A percentile compares a stretch with the other conserved stretches of the same genome.
phyloP scores from a whole-genome alignment of 768 basidiomycete species.

The Trametes gibbosa region DNA sequence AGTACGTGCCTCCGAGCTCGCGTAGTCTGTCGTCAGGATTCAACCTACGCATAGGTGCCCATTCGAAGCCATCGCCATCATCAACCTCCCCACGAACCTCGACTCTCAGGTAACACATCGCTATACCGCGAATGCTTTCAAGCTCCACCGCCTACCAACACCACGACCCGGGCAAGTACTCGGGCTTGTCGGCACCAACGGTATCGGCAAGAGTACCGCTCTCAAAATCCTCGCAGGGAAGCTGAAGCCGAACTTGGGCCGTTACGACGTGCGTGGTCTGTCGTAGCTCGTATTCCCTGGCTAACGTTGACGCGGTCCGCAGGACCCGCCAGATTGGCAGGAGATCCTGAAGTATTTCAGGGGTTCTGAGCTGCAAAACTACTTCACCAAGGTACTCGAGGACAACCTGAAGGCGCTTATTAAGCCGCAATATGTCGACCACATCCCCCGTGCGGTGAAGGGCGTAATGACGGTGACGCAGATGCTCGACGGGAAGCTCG shows the following conservation, averaged over 20 bases:
- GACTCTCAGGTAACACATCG: constrained; percentile 96
- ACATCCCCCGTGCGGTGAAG: constrained; percentile 96
- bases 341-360: constrained; percentile 98
- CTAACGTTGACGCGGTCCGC: not conserved
- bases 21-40: not conserved
- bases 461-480: constrained; percentile 78
- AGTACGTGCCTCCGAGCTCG: constrained; percentile 52
- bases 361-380: constrained; percentile 98
- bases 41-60: constrained; percentile 67
- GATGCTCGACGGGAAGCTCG: constrained; percentile 91
- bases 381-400: constrained; percentile 98
- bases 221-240: constrained; percentile 96
- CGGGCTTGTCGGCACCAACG: constrained; percentile 98
- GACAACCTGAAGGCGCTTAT: constrained; percentile 98
- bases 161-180: constrained; percentile 97
- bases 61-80: constrained; percentile 98
- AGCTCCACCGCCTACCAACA: constrained; percentile 95
- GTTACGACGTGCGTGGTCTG: constrained; percentile 74
- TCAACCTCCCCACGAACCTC: constrained; percentile 97
- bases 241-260: constrained; percentile 95
- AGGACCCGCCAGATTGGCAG: constrained; percentile 99
- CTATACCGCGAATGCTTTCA: constrained; percentile 98
- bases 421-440: constrained; percentile 99
- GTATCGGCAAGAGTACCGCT: constrained; percentile 99
- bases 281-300: not conserved